Evolutionary conservation across 371 early-diverging fungal genomes (phyloP), one percentile per base, ranked within the genome.

Genomic region (Mucor ambiguus): DNA sequence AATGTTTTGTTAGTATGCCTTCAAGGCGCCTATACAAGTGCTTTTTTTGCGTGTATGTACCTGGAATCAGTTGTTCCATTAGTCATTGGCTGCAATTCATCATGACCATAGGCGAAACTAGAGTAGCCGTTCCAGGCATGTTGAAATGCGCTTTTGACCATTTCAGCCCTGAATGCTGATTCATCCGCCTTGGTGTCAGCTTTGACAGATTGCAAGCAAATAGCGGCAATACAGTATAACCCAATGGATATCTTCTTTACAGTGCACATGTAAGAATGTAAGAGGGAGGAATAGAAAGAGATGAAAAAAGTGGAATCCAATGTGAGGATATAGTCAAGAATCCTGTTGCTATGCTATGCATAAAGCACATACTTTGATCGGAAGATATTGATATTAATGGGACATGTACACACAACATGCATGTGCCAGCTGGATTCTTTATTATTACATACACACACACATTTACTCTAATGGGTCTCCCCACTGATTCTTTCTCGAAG

Each of bases 71-170:
- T 73, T 26, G 65, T 60, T 4, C 63, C 61, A 30, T 83, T 83
- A 3, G 73, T 65, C 20, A 86, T 46, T 9, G 90, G 85, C 3
- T 58, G 68, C 22, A 88, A 67, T 64, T 89, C 90, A 43, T 89
- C 90, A 37, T 81, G 82, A 3, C 88, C 90, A 72, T 76, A 87
- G 1, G 88, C 88, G 43, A 83, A 74, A 12, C 67, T 49, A 63
- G 48, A 87, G 67, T 97, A 97, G 0, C 92, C 92, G 16, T 81
- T 72, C 94, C 94, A 97, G 10, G 93, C 90, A 70, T 91, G 83
- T 33, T 69, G 55, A 60, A 92, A 88, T 0, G 90, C 87, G 20
- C 78, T 41, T 58, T 82, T 83, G 44, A 90, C 54, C 26, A 29
- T 41, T 18, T 57, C 52, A 7, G 58, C 69, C 58, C 67, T 63